These are phyloP conservation scores for Suhomyces chickasaworum DNA, from an alignment of 1,139 yeast species.

Conservation along the genomic window DNA sequence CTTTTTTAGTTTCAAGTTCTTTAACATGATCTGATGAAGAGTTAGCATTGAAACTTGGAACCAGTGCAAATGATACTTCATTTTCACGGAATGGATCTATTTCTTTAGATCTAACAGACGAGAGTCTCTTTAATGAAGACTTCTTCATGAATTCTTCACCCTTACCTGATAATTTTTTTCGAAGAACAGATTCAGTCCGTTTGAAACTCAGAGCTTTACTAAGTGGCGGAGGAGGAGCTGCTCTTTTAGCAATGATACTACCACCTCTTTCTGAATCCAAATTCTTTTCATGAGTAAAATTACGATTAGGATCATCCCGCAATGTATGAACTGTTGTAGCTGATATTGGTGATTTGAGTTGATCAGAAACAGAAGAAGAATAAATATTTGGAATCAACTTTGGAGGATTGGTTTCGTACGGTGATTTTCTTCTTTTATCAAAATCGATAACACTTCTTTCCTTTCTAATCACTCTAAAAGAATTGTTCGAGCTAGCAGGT, in stretches of 20 bases:
- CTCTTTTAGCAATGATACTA: conserved; percentile 61
- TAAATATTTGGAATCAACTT: conserved; percentile 46
- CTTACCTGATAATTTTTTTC: conserved; percentile 10
- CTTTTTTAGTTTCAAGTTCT: not conserved
- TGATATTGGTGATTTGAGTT: conserved; percentile 38
- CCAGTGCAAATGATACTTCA: conserved; percentile 70
- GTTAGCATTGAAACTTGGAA: conserved; percentile 48
- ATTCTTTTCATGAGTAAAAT: not conserved
- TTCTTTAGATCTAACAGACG: conserved; percentile 22
- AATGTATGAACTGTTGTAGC: conserved; percentile 41
- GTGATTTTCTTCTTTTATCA: conserved; percentile 77
- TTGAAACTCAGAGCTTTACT: conserved; percentile 17
- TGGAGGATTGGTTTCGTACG: conserved; percentile 55
- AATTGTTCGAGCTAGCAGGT: conserved; percentile 24
- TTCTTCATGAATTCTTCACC: not conserved
- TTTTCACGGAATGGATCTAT: conserved; percentile 65
- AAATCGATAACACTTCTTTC: conserved; percentile 73
- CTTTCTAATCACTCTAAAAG: conserved; percentile 71
- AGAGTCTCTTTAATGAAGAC: conserved; percentile 5
- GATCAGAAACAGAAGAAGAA: conserved; percentile 42
- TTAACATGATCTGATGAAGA: not conserved
- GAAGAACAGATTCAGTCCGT: conserved; percentile 14
- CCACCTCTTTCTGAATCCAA: conserved; percentile 17
- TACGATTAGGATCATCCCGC: conserved; percentile 26
- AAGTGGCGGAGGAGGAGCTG: conserved; percentile 74